Percentiles rank a stretch among this genome's conserved stretches.
phyloP scores from a whole-genome alignment of 2,329 filamentous ascomycete genomes.

The Exophiala oligosperma region DNA sequence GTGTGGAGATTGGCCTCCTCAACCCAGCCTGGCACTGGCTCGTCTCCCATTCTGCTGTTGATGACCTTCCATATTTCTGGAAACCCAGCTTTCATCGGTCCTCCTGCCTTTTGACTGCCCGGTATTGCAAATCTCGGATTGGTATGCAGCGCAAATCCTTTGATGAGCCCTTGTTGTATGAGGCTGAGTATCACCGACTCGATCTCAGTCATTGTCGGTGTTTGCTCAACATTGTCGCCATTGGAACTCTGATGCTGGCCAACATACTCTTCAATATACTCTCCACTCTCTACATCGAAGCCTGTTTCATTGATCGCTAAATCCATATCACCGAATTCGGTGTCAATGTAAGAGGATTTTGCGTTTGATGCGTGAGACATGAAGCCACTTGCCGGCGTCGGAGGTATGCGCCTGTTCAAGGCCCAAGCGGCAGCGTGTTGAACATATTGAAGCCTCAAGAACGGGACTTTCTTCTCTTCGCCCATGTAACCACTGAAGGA shows the following conservation, averaged over 20 bases:
- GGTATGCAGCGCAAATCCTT: conserved; percentile 79
- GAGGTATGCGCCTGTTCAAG: conserved; percentile 27
- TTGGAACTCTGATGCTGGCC: conserved; percentile 14
- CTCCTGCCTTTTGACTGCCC: conserved; percentile 64
- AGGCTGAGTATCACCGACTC: conserved; percentile 76
- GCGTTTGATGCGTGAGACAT: conserved; percentile 29
- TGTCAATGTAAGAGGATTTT: conserved; percentile 21
- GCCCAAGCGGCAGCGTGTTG: conserved; percentile 60
- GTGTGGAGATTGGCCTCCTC: conserved; percentile 38
- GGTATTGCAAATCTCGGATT: conserved; percentile 78
- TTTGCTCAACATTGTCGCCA: conserved; percentile 1
- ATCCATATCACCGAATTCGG: conserved; percentile 44
- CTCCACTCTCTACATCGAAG: conserved; percentile 21
- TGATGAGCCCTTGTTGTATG: conserved; percentile 76
- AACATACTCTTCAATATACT: conserved; percentile 23
- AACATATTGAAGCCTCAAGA: conserved; percentile 70
- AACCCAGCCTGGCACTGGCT: conserved; percentile 76
- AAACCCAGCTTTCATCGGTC: conserved; percentile 70
- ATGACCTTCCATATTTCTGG: conserved; percentile 72
- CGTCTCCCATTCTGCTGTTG: conserved; percentile 55
- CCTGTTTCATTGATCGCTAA: conserved; percentile 28
- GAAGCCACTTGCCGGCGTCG: conserved; percentile 17
- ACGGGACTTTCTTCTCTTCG: conserved; percentile 65
- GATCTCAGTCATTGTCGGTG: conserved; percentile 60
- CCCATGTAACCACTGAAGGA: conserved; percentile 69